These are phyloP conservation scores for Thermochaetoides thermophila DNA, from an alignment of 495 filamentous ascomycete species.

Conservation along the genomic window DNA sequence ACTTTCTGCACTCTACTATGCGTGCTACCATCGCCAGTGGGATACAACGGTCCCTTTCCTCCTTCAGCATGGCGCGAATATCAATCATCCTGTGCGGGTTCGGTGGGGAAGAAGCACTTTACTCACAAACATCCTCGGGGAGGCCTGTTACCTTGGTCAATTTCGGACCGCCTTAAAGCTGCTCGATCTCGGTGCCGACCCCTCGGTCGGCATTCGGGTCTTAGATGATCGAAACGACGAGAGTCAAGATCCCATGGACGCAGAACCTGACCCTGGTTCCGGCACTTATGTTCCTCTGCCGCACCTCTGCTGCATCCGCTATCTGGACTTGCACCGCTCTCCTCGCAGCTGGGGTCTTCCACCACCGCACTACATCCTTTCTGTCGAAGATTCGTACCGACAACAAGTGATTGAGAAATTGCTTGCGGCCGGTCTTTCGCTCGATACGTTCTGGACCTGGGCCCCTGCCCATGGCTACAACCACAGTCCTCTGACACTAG, in stretches of 20 bases:
- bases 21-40: conserved; percentile 1
- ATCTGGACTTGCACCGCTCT: too few species aligned
- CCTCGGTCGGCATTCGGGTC: too few species aligned
- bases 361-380: too few species aligned
- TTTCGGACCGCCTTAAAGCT: conserved; percentile 4
- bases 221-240: too few species aligned
- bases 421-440: neutral
- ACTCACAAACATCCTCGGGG: conserved; percentile 4
- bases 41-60: conserved; percentile 1
- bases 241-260: too few species aligned
- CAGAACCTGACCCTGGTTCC: too few species aligned
- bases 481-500: neutral
- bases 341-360: too few species aligned
- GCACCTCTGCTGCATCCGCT: conserved; percentile 2
- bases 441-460: neutral
- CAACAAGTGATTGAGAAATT: neutral
- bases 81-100: conserved; percentile 1
- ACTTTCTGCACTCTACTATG: conserved; percentile 4
- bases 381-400: too few species aligned
- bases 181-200: conserved; percentile 6
- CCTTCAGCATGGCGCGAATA: conserved; percentile 1
- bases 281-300: neutral
- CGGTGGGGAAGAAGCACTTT: too few species aligned
- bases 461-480: too few species aligned
- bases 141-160: conserved; percentile 5